Base-by-base conservation (phyloP, 2,329 filamentous ascomycete genomes). In the Xylaria sp. region DNA sequence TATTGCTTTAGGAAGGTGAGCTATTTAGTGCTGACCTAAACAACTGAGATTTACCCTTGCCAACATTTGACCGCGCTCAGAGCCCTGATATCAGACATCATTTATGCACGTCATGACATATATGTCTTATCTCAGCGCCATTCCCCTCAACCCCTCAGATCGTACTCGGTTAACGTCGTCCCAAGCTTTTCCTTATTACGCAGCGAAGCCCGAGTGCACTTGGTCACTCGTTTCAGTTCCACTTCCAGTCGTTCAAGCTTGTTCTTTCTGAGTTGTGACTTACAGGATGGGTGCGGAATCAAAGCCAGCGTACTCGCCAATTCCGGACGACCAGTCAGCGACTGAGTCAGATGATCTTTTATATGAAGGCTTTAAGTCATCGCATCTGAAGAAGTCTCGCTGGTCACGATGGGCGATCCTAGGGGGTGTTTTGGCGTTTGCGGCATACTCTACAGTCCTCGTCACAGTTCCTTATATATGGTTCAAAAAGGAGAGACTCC, bases 401-500 rank as follows among this genome's bases (percentile, higher is more conserved):
- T 57, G n/a, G 27, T 62, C 61, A 8, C 66, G 60, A 57, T 63
- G 64, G 60, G 29, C 64, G 12, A 64, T 71, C 5, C 48, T 63
- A 2, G 70, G 63, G 1, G 67, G 71, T 16, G 48, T 66, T 16
- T 6, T 72, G 9, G 25, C 37, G 18, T 66, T 73, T 16, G 27
- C 68, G 40, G 69, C 54, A 25, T 74, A 74, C 32, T 74, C 72
- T 21, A 57, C 54, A 12, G 25, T 65, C 35, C 70, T 74, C 21
- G 23, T 74, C 8, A 59, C 69, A 16, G 44, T 68, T 8, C 69
- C 72, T 18, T 74, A 65, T n/a, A 51, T 69, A 21, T 74, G 70
- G 66, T 65, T 71, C 51, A 70, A 66, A 62, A 74, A 69, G 23
- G 68, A 74, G 47, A 65, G 67, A 16, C 32, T 73, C 23, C 71